These are phyloP conservation scores for Graphiopsis chlorocephala DNA, from an alignment of 2,329 filamentous ascomycete genomes.

Conservation along the genomic window DNA sequence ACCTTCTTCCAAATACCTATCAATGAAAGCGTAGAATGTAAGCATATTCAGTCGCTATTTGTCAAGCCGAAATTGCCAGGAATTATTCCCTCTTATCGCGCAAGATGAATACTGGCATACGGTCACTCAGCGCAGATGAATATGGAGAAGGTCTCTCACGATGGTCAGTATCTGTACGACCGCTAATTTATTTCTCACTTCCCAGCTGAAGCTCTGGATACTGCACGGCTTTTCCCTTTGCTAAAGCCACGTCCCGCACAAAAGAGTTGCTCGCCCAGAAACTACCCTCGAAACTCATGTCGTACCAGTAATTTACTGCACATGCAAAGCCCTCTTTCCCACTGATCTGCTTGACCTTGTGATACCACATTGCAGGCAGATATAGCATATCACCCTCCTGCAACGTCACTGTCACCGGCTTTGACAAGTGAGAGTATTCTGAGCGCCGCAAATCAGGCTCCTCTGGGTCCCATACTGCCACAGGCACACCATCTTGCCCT, in stretches of 20 bases:
- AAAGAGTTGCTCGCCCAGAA: conserved; percentile 64
- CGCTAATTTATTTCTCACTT: neutral
- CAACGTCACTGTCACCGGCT: conserved; percentile 65
- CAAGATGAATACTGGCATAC: neutral
- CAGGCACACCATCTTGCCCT: conserved; percentile 55
- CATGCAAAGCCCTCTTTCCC: conserved; percentile 68
- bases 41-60: neutral
- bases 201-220: conserved; percentile 24
- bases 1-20: neutral
- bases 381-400: conserved; percentile 77
- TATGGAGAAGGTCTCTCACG: neutral
- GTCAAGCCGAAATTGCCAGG: neutral
- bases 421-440: conserved; percentile 57
- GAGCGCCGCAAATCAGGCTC: conserved; percentile 50
- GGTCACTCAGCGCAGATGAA: neutral
- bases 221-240: conserved; percentile 18
- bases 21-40: neutral
- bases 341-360: conserved; percentile 74
- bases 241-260: conserved; percentile 29
- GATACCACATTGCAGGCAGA: conserved; percentile 79
- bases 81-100: neutral
- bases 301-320: conserved; percentile 84
- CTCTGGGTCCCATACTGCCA: conserved; percentile 75
- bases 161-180: neutral
- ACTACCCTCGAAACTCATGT: conserved; percentile 71